Evolutionary conservation across 2,329 filamentous ascomycete genomes (phyloP).

Genomic region (Sporothrix sp.): DNA sequence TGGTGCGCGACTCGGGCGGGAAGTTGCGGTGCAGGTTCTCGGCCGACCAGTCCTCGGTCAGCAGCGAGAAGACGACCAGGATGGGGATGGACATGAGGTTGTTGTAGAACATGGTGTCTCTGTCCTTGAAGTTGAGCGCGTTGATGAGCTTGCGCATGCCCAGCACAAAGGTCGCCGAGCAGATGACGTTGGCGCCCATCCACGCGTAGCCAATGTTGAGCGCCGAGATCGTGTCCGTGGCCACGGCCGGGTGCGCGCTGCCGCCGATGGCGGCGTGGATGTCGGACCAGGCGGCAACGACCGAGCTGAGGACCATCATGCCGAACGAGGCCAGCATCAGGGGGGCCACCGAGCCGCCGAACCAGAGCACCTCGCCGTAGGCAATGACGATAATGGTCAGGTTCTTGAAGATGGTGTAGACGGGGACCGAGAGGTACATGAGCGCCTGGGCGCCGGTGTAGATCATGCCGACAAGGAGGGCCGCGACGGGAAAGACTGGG

Average conservation of each 20-base stretch:
- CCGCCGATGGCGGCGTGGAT: slow-evolving; percentile 73
- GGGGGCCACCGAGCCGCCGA: slow-evolving; percentile 81
- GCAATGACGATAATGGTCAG: slow-evolving; percentile 97
- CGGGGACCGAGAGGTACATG: slow-evolving; percentile 91
- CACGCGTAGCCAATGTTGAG: slow-evolving; percentile 92
- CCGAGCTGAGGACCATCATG: slow-evolving; percentile 88
- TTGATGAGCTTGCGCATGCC: slow-evolving; percentile 98
- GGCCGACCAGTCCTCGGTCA: slow-evolving; percentile 86
- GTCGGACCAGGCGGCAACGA: slow-evolving; percentile 95
- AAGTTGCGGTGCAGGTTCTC: slow-evolving; percentile 82
- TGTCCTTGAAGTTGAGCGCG: slow-evolving; percentile 99
- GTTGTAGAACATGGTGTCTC: slow-evolving; percentile 99
- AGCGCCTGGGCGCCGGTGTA: slow-evolving; percentile 95
- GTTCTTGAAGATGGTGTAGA: slow-evolving; percentile 99
- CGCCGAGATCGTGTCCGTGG: slow-evolving; percentile 70
- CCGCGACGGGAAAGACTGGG: slow-evolving; percentile 87
- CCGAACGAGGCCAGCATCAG: slow-evolving; percentile 89
- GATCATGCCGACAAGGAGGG: slow-evolving; percentile 97
- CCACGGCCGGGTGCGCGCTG: slow-evolving; percentile 46
- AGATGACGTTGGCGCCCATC: slow-evolving; percentile 97
- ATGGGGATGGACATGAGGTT: slow-evolving; percentile 94
- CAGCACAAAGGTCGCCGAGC: slow-evolving; percentile 80
- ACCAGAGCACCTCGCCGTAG: slow-evolving; percentile 97
- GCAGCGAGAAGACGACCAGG: slow-evolving; percentile 67
- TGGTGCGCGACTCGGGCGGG: slow-evolving; percentile 68